Conservation (phyloP, 140 eudicot genomes). For the Erigeron philadelphicus region DNA sequence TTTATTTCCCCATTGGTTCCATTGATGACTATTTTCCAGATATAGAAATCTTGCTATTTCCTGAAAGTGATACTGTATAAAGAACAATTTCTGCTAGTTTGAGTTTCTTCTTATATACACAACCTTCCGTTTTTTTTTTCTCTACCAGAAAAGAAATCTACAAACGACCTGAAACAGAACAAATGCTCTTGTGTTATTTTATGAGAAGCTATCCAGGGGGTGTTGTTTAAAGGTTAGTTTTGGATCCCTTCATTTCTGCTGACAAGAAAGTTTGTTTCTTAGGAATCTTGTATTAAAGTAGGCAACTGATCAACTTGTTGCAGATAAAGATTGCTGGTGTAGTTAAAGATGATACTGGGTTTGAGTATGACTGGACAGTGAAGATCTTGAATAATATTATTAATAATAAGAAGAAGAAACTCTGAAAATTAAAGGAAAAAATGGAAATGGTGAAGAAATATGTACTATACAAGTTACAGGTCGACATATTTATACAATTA, state of each 20-base stretch:
- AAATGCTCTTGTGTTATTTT: constrained; percentile 72
- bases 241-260: constrained; percentile 15
- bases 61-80: not conserved
- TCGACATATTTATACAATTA: constrained; percentile 13
- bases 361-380: constrained; percentile 11
- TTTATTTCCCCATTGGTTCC: too few relatives aligned
- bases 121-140: constrained; percentile 6
- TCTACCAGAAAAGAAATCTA: constrained; percentile 61
- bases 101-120: not conserved
- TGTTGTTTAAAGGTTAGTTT: constrained; percentile 31
- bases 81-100: constrained; percentile 5
- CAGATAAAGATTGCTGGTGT: constrained; percentile 28
- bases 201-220: constrained; percentile 32
- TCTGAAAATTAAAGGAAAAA: constrained; percentile 17
- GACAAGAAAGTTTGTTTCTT: not conserved
- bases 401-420: not conserved
- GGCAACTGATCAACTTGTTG: not conserved
- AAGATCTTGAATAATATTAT: not conserved
- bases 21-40: not conserved
- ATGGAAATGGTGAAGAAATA: constrained; percentile 20
- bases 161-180: constrained; percentile 51
- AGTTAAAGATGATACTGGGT: constrained; percentile 9
- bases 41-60: constrained; percentile 4
- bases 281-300: constrained; percentile 16
- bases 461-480: constrained; percentile 31